Evolutionary conservation across 2,329 filamentous ascomycete species (phyloP), one percentile per base, ranked within the genome.

Genomic region (Grosmannia huntii): DNA sequence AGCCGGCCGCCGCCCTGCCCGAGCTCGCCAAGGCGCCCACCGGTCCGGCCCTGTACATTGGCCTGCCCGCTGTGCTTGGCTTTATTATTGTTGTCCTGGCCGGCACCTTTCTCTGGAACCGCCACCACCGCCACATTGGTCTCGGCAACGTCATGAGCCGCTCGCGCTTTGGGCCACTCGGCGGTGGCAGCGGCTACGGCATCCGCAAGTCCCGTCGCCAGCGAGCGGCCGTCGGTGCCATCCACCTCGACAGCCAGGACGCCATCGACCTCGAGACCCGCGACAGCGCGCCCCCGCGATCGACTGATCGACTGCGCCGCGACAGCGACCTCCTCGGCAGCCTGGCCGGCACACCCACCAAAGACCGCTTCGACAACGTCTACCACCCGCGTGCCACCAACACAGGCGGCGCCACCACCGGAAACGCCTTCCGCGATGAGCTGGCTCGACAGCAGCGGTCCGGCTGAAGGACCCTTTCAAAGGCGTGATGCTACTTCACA

Each of bases 81-180:
- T 71, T 75, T 64, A 68, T 80, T 57, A 53, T 71, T 49, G 60
- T 81, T 54, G 70, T 78, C 62, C 60, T 81, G 64, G 50, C 84
- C 70, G 73, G 84, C 69, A 66, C 83, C 69, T 74, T 77, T 71
- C 57, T 85, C 73, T 81, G 75, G 73, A 80, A 82, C 68, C 71
- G 74, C 57, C 73, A 75, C 64, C 68, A 72, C n/a, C 74, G 80
- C 58, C 67, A 67, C 60, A 79, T 83, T 60, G 69, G 70, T 5
- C 65, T 83, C 53, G 78, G 76, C 57, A 78, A 75, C 64, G 69
- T 82, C 68, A 77, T 81, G 73, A 70, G 75, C 63, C 73, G 76
- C 41, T 44, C 60, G 9, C 61, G 58, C 27, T 57, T 57, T 56
- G 51, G 57, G 41, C 44, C 33, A 28, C 50, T 59, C 9, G 21